phyloP scores from a whole-genome alignment of 371 early-diverging fungal species.

The Synchytrium microbalum region DNA sequence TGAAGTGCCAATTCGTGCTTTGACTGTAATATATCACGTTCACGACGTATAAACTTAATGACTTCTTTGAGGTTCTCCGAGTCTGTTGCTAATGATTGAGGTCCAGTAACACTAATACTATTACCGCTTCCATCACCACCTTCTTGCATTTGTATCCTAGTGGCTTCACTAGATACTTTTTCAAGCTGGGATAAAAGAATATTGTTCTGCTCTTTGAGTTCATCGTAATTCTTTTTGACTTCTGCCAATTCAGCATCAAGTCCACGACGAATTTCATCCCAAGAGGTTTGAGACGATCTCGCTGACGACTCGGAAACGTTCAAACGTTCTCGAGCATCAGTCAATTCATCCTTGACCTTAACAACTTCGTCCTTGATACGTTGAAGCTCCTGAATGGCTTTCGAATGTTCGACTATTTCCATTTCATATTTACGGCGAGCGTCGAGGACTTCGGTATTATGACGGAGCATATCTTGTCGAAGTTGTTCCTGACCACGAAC shows the following conservation, averaged over 20 bases:
- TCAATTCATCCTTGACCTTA: slow-evolving; percentile 13
- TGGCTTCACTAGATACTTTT: slow-evolving; percentile 44
- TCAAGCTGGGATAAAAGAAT: slow-evolving; percentile 61
- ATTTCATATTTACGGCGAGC: slow-evolving; percentile 24
- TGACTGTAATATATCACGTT: slow-evolving; percentile 55
- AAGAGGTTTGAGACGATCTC: slow-evolving; percentile 31
- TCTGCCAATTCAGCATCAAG: slow-evolving; percentile 38
- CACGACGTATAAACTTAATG: slow-evolving; percentile 53
- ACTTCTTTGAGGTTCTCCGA: slow-evolving; percentile 43
- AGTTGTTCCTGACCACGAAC: slow-evolving; percentile 34
- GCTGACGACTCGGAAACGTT: slow-evolving; percentile 33
- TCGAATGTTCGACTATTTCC: slow-evolving; percentile 22
- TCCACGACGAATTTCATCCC: slow-evolving; percentile 35
- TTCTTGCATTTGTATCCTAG: slow-evolving; percentile 16
- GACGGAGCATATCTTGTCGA: slow-evolving; percentile 36
- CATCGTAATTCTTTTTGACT: slow-evolving; percentile 33
- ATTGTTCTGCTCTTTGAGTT: slow-evolving; percentile 54
- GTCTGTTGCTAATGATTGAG: background rate
- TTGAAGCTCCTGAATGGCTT: slow-evolving; percentile 9
- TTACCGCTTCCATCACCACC: slow-evolving; percentile 4
- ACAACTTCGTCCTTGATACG: slow-evolving; percentile 19
- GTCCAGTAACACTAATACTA: background rate
- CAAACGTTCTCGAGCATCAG: background rate
- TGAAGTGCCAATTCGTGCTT: slow-evolving; percentile 55
- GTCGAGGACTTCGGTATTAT: slow-evolving; percentile 24